These are phyloP conservation scores for Melaleuca alternifolia DNA, from an alignment of 345 rosid species.

Conservation along the genomic window DNA sequence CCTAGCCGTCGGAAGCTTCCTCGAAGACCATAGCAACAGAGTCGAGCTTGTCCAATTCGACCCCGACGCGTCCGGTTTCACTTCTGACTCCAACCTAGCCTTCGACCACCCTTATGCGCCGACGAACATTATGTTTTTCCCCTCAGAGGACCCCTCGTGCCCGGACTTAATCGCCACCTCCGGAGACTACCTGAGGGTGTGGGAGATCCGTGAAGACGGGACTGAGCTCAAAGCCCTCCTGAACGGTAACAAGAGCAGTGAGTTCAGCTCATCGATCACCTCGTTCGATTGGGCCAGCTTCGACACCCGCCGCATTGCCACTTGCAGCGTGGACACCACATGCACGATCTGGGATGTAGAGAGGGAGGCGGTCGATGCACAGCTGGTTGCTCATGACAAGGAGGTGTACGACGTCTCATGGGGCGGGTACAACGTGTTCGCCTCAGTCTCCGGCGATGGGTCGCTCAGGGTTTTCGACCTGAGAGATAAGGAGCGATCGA, in stretches of 20 bases:
- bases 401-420: conserved; percentile 55
- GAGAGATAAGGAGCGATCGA: conserved; percentile 48
- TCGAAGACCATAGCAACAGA: conserved; percentile 42
- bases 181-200: conserved; percentile 45
- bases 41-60: conserved; percentile 43
- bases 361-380: conserved; percentile 27
- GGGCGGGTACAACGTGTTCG: conserved; percentile 47
- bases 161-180: conserved; percentile 43
- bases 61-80: conserved; percentile 19
- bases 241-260: conserved; percentile 28
- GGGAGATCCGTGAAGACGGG: conserved; percentile 41
- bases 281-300: conserved; percentile 61
- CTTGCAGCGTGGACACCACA: conserved; percentile 38
- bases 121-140: conserved; percentile 49
- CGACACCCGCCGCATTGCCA: conserved; percentile 27
- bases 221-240: conserved; percentile 33
- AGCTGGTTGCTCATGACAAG: conserved; percentile 51
- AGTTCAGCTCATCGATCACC: conserved; percentile 38
- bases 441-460: conserved; percentile 52
- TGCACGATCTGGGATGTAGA: conserved; percentile 52
- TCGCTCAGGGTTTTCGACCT: conserved; percentile 49
- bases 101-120: conserved; percentile 60
- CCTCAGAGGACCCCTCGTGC: conserved; percentile 22
- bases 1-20: conserved; percentile 48
- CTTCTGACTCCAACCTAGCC: conserved; percentile 27